Evolutionary conservation across 169 alveolate species (phyloP), one percentile per base, ranked within the genome.

Genomic region (Plasmodium blacklocki): DNA sequence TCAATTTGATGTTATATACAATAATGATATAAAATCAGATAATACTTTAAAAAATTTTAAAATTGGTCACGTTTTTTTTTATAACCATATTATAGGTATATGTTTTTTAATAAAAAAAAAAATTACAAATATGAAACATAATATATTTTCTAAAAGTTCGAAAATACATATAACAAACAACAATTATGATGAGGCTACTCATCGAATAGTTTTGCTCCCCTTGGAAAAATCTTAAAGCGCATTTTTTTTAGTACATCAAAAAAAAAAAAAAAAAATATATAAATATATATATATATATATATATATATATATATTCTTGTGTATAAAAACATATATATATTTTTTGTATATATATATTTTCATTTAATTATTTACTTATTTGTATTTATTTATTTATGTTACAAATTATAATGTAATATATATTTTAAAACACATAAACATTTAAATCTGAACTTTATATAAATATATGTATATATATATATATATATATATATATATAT

Each of bases 71-170:
- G 76, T 78, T 58, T 78, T 49, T 66, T 78, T 64, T 52, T 78
- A 78, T 78, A 78, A 78, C 62, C 64, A 78, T 18, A 60, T 78
- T 58, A 66, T 78, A 62, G 89, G 89, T 15, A 23, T 78, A 78
- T 78, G 89, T 50, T 78, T 78, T 78, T 47, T 78, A 78, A 66
- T 66, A 47, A 78, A 59, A 43, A 78, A 78, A 26, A 67, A 71
- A 45, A 52, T 78, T 21, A 18, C 32, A 29, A 68, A 29, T 78
- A 19, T 66, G 12, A 78, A 39, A 64, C 18, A 58, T n/a, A 23
- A 78, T 56, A 18, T 78, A 32, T 78, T 49, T 58, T 52, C 75
- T 21, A 19, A 19, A 50, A 14, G 78, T 78, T 49, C 78, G 56
- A 78, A 66, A 26, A 70, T 78, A 56, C 54, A 78, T 52, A 78